Evolutionary conservation across 2,329 filamentous ascomycete species (phyloP).

Genomic region (Truncatella angustata): DNA sequence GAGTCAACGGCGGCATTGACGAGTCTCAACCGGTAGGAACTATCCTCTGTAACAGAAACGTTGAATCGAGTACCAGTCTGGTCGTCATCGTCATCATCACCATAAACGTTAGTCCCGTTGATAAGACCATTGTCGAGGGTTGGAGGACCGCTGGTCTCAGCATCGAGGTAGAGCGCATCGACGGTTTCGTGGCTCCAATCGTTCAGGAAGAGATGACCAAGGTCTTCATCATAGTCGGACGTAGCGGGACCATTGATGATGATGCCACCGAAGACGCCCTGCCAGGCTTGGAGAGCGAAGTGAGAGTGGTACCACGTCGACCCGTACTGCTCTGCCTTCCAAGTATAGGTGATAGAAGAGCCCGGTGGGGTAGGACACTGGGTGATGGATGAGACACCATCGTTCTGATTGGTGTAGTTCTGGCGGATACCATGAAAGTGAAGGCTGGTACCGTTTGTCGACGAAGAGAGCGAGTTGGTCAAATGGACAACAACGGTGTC

Average conservation of each 20-base stretch:
- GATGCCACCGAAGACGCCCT: constrained; percentile 60
- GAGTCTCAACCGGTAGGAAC: constrained; percentile 44
- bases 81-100: constrained; percentile 18
- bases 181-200: constrained; percentile 55
- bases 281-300: constrained; percentile 44
- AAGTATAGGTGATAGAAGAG: constrained; percentile 53
- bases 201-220: constrained; percentile 57
- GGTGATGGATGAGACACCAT: constrained; percentile 52
- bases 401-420: constrained; percentile 50
- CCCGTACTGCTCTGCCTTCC: constrained; percentile 53
- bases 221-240: constrained; percentile 60
- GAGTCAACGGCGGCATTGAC: constrained; percentile 40
- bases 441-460: constrained; percentile 56
- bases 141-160: constrained; percentile 31
- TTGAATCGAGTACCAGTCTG: constrained; percentile 31
- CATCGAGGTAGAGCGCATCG: constrained; percentile 32
- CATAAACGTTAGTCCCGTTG: constrained; percentile 29
- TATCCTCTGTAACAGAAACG: constrained; percentile 38
- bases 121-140: constrained; percentile 40
- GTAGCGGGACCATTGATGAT: constrained; percentile 60
- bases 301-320: constrained; percentile 62
- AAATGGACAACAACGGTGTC: constrained; percentile 43
- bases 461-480: constrained; percentile 41
- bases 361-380: constrained; percentile 53
- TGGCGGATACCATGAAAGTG: constrained; percentile 65